Base-by-base conservation (phyloP, 257 asterid species). In the Solanum megistacrolobum region DNA sequence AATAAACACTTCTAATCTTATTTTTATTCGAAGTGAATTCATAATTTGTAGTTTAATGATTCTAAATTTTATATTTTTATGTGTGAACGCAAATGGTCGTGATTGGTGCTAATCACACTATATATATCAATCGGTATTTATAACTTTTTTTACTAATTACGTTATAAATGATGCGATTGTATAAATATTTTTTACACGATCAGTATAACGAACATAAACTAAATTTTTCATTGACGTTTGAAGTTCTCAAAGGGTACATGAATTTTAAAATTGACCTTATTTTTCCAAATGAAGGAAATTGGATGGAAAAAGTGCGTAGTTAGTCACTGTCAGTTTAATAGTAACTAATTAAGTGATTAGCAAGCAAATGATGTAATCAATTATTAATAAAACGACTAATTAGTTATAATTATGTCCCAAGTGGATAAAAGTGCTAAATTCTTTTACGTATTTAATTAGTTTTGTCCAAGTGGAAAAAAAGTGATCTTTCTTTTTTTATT, bases 221-320 rank as follows among this genome's bases (percentile, higher is more conserved):
- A 1, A 13, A 39, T 4, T 39, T n/a, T 6, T 76, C 58, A n/a
- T 76, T 78, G 84, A 25, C 84, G 62, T n/a, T 78, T 78, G 84
- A 41, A 39, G 84, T 39, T 39, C 7, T 55, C 84, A 39, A 78
- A 13, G 84, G 84, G 6, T 39, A 12, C 55, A 23, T 76, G 0
- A 25, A 23, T 3, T 12, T 39, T 25, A 32, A 76, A 21, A 71
- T 31, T 71, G 79, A 69, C 76, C 76, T 69, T 31, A 69, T 6
- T 66, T 69, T 31, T 69, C 7, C 76, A 18, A 69, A 4, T 3
- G 9, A 27, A 68, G 35, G 32, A 66, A 68, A 68, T 7, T 7
- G 38, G 21, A 69, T 74, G 91, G 93, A 94, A 21, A 89, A 92
- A 92, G 32, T 93, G 93, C 34, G 41, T 81, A 46, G 69, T 81